Evolutionary conservation across 305 asterid species (phyloP).

Genomic region (Fraxinus ornus): DNA sequence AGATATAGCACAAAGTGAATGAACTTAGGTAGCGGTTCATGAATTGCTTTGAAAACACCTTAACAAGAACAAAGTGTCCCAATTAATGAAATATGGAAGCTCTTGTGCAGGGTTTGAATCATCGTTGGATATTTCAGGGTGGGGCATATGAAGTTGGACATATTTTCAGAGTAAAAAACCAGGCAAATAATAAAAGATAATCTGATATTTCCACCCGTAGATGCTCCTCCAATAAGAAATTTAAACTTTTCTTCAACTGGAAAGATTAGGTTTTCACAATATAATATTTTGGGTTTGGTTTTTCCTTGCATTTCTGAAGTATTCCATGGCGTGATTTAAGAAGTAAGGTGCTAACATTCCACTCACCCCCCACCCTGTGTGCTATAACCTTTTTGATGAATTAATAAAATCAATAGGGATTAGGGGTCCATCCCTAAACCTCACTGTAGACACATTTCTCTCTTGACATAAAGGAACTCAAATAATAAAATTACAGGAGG

Average conservation of each 20-base stretch:
- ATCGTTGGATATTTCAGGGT: background rate
- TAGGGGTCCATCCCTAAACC: background rate
- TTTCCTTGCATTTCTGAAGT: background rate
- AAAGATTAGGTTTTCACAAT: background rate
- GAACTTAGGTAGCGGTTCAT: background rate
- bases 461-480: background rate
- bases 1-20: background rate
- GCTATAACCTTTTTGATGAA: background rate
- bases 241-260: background rate
- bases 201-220: background rate
- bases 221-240: background rate
- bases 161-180: background rate
- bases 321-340: background rate
- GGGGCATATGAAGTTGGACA: background rate
- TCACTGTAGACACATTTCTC: background rate
- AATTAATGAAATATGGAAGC: slow-evolving; percentile 18
- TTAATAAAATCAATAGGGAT: background rate
- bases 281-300: background rate
- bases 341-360: background rate
- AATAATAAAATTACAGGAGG: slow-evolving; percentile 26
- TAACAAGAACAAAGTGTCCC: background rate
- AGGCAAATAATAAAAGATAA: background rate
- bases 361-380: background rate
- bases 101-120: background rate
- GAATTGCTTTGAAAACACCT: background rate